Percentiles rank a stretch among this genome's conserved stretches.
Evolutionary conservation across 345 rosid species (phyloP).

Genomic region (Diplotaxis tenuifolia): DNA sequence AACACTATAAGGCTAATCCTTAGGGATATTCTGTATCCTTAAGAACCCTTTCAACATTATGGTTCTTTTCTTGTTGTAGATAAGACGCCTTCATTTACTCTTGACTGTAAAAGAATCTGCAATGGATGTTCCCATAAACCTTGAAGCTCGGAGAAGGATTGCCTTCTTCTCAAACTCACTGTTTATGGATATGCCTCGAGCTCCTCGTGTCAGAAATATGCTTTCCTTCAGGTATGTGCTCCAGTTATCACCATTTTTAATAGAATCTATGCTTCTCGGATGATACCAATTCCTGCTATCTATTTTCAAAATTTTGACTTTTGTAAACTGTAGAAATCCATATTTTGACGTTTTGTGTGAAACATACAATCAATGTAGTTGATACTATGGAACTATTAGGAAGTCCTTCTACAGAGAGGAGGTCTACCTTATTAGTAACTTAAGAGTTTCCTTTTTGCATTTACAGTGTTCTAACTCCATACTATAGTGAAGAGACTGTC

Average conservation of each 20-base stretch:
- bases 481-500: constrained; percentile 96
- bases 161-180: constrained; percentile 88
- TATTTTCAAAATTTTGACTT: background rate
- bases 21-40: background rate
- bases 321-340: background rate
- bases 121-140: constrained; percentile 81
- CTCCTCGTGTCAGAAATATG: constrained; percentile 92
- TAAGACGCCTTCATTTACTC: constrained; percentile 87
- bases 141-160: constrained; percentile 96
- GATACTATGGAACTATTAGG: background rate
- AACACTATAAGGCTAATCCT: background rate
- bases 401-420: constrained; percentile 2
- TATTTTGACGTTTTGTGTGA: background rate
- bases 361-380: constrained; percentile 10
- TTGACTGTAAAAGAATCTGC: constrained; percentile 93
- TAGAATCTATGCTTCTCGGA: constrained; percentile 6
- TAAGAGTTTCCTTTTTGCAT: constrained; percentile 11
- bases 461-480: constrained; percentile 91
- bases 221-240: constrained; percentile 76
- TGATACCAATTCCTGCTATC: background rate
- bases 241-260: background rate
- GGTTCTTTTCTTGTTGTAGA: constrained; percentile 43
- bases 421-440: constrained; percentile 11
- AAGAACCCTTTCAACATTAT: constrained; percentile 3
- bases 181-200: constrained; percentile 97